Evolutionary conservation across 495 filamentous ascomycete genomes (phyloP), one percentile per base, ranked within the genome.

Genomic region (Bacidia gigantensis): DNA sequence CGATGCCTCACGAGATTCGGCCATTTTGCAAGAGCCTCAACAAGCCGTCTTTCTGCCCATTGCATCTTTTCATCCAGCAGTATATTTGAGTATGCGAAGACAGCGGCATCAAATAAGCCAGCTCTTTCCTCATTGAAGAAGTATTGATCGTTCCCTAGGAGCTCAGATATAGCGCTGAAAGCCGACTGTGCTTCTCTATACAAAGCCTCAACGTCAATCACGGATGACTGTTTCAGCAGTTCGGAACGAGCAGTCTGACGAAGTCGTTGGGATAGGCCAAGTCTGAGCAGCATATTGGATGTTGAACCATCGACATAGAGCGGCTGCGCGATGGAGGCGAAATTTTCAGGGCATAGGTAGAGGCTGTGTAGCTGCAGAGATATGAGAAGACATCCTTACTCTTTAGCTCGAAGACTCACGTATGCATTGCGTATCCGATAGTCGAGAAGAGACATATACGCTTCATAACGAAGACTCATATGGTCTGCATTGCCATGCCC

Each of bases 1-100:
- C 72, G 67, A 67, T 82, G 79, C 58, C 66, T 64, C 60, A 80
- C 71, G 50, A 82, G 68, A 47, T 76, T 78, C 39, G 50, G 46
- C 17, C 54, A 55, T 56, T 64, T 64, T 52, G 56, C 56, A 59
- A 79, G 58, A 47, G 67, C 52, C 49, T 67, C 62, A 21, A 47
- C 64, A 51, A 77, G 52, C 35, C 67, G 56, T 44, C 69, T 70
- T 26, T 71, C 68, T 54, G 69, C 72, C 84, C 82, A 87, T 2
- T 66, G 73, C 57, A 83, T 62, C 2, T 55, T 58, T 9, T 76
- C 68, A 56, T 83, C 76, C 54, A 93, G 62, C 26, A 96, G 72
- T 18, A 95, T 63, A 63, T 90, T 76, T n/a, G 86, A 88, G 65
- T 95, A 98, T 22, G 86, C 82, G 69, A 95, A 97, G 21, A 96